These are phyloP conservation scores for Suhomyces atakaporum DNA, from an alignment of 1,139 yeast genomes.

Conservation along the genomic window DNA sequence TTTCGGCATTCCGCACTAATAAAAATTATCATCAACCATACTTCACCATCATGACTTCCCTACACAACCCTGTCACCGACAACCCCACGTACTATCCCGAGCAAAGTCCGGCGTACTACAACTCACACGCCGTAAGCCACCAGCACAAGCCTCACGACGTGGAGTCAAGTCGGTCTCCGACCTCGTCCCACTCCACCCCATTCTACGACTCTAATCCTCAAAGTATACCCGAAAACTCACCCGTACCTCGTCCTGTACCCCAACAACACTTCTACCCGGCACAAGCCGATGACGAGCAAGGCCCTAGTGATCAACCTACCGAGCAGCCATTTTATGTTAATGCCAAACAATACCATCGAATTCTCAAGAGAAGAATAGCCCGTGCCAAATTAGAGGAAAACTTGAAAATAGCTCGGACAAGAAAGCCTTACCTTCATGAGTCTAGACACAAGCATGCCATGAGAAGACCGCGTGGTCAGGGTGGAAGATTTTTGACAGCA, in stretches of 20 bases:
- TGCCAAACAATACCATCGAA: conserved; percentile 96
- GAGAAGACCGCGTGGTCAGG: conserved; percentile 99
- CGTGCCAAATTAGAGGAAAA: conserved; percentile 91
- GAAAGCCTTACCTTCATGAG: conserved; percentile 94
- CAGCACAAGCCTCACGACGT: conserved; percentile 10
- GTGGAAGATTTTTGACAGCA: conserved; percentile 94
- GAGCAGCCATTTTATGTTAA: conserved; percentile 97
- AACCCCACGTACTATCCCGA: conserved; percentile 32
- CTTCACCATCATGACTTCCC: conserved; percentile 30
- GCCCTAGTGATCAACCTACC: conserved; percentile 19
- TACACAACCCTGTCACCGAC: conserved; percentile 35
- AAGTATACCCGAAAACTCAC: conserved; percentile 7
- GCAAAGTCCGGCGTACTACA: conserved; percentile 27
- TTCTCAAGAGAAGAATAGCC: conserved; percentile 87
- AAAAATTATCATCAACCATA: not conserved
- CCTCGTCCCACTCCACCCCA: conserved; percentile 16
- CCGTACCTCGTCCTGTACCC: conserved; percentile 8
- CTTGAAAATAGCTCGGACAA: conserved; percentile 81
- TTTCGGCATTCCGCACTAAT: not conserved
- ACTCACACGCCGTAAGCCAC: conserved; percentile 19
- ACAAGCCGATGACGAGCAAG: conserved; percentile 7
- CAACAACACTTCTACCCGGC: conserved; percentile 14
- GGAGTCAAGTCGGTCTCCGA: conserved; percentile 14
- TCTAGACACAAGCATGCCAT: conserved; percentile 98
- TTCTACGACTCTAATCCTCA: conserved; percentile 16